Percentiles rank a stretch among this genome's conserved stretches.
Conservation (phyloP, 1,139 yeast species). For the Yamadazyma atmosphaerica region DNA sequence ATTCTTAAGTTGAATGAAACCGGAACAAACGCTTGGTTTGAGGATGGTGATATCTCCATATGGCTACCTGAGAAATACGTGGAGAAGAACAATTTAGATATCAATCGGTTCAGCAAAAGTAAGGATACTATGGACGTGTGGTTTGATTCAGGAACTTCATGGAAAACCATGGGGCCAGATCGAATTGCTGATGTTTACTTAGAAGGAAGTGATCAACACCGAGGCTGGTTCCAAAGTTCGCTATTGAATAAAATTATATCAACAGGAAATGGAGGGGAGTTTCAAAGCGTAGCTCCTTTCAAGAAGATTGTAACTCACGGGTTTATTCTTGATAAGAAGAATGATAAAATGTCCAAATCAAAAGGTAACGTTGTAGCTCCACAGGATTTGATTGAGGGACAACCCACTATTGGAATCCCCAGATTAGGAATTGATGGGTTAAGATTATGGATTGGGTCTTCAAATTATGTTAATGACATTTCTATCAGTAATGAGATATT, state of each 20-base stretch:
- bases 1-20: constrained; percentile 52
- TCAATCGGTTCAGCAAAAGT: constrained; percentile 60
- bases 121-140: constrained; percentile 97
- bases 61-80: constrained; percentile 63
- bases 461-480: constrained; percentile 83
- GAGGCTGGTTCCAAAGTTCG: constrained; percentile 99
- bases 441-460: constrained; percentile 86
- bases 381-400: constrained; percentile 63
- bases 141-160: constrained; percentile 96
- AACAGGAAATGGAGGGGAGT: constrained; percentile 33
- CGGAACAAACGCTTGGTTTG: constrained; percentile 85
- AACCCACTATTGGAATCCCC: constrained; percentile 54
- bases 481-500: constrained; percentile 71
- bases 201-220: constrained; percentile 96
- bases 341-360: constrained; percentile 92
- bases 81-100: constrained; percentile 17
- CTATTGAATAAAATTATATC: constrained; percentile 72
- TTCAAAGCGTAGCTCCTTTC: constrained; percentile 66
- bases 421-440: constrained; percentile 90
- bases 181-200: constrained; percentile 68
- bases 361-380: constrained; percentile 83
- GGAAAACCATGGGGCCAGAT: constrained; percentile 64
- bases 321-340: constrained; percentile 81
- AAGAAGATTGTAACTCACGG: constrained; percentile 86
- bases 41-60: constrained; percentile 44